A percentile compares a stretch with the other conserved stretches of the same genome.
phyloP scores from a whole-genome alignment of 768 basidiomycete species.

The Serpula lacrymans region DNA sequence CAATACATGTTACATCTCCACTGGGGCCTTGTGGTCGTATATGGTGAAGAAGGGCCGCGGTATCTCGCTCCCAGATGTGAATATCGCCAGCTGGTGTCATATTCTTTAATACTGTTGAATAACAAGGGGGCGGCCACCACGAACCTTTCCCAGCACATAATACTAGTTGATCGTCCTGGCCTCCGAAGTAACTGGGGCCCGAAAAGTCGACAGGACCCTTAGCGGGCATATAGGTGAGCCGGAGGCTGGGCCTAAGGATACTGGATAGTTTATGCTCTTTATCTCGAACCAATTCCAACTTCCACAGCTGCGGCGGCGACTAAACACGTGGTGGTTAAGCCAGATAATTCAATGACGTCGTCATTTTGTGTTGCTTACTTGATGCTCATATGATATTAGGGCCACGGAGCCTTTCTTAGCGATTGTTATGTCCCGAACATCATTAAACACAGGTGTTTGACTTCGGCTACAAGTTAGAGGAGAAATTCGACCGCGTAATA shows the following conservation, averaged over 20 bases:
- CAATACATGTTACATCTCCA: conserved; percentile 75
- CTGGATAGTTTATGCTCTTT: conserved; percentile 33
- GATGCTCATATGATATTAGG: conserved; percentile 44
- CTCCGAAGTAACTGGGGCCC: conserved; percentile 81
- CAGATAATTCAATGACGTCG: conserved; percentile 4
- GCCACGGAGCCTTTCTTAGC: conserved; percentile 42
- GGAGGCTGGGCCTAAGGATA: conserved; percentile 31
- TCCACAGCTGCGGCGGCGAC: conserved; percentile 81
- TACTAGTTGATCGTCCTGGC: conserved; percentile 73
- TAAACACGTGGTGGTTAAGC: conserved; percentile 17
- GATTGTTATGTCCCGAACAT: conserved; percentile 50
- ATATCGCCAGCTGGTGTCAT: conserved; percentile 64
- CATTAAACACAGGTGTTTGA: conserved; percentile 53
- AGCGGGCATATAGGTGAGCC: conserved; percentile 73
- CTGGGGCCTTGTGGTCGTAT: conserved; percentile 57
- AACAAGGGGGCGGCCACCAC: conserved; percentile 3
- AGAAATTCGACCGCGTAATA: background rate
- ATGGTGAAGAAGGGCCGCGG: conserved; percentile 66
- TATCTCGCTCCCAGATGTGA: conserved; percentile 84
- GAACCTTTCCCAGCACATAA: conserved; percentile 74
- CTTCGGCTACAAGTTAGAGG: conserved; percentile 25
- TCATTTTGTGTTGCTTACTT: conserved; percentile 23
- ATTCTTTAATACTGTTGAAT: background rate
- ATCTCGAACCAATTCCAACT: conserved; percentile 61
- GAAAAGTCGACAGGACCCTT: conserved; percentile 69